phyloP scores from a whole-genome alignment of 73 alveolate species.

The Stentor coeruleus region DNA sequence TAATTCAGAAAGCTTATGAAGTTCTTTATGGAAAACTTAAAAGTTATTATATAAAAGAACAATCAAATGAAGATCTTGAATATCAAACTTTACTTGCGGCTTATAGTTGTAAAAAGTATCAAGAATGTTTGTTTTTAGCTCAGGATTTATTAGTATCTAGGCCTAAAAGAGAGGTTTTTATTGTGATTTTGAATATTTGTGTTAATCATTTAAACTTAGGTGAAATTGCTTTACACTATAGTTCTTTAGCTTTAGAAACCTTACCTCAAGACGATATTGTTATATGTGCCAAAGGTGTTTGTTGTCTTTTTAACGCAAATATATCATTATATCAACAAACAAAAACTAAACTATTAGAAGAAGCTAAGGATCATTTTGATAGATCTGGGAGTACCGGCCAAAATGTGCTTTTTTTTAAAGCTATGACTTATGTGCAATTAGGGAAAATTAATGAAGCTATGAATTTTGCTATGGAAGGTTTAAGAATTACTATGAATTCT shows the following conservation, averaged over 20 bases:
- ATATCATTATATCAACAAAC: not conserved
- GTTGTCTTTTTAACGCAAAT: not conserved
- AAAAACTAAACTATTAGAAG: not conserved
- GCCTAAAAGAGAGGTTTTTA: not conserved
- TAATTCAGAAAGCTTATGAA: not conserved
- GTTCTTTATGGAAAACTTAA: not conserved
- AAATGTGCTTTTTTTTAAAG: not conserved
- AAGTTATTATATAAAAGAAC: not conserved
- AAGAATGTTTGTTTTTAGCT: not conserved
- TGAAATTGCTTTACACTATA: not conserved
- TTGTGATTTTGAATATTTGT: not conserved
- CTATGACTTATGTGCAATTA: not conserved
- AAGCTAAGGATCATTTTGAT: not conserved
- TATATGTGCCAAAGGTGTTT: not conserved
- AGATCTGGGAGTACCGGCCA: not conserved
- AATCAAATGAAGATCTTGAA: not conserved
- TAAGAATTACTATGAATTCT: not conserved
- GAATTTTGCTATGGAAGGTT: not conserved
- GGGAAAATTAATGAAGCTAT: slow-evolving; percentile 8
- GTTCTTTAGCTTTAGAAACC: not conserved
- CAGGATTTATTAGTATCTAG: not conserved
- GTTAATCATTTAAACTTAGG: not conserved
- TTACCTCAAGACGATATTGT: not conserved
- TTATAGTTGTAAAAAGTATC: not conserved
- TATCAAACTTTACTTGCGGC: not conserved